These are phyloP conservation scores for Penicillium sumatraense DNA, from an alignment of 2,329 filamentous ascomycete genomes.

Conservation along the genomic window DNA sequence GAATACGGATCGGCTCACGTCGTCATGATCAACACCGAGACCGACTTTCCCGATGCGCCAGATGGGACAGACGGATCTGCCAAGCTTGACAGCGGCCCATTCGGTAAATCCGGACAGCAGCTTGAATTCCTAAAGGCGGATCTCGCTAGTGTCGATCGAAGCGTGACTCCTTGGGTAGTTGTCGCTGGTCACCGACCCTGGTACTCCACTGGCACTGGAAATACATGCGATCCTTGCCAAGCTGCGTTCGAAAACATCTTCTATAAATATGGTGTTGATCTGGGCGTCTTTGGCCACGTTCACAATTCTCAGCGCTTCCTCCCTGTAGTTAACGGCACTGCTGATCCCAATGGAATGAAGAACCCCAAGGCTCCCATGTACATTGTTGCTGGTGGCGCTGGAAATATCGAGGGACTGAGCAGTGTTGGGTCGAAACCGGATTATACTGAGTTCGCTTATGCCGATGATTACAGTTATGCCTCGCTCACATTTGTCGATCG, in stretches of 20 bases:
- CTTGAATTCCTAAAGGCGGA: conserved; percentile 60
- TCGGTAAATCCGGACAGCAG: conserved; percentile 56
- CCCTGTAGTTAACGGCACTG: conserved; percentile 37
- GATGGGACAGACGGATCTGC: conserved; percentile 49
- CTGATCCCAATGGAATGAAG: conserved; percentile 50
- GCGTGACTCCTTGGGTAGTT: conserved; percentile 59
- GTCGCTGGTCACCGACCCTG: conserved; percentile 53
- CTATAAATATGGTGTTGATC: conserved; percentile 62
- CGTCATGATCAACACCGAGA: conserved; percentile 62
- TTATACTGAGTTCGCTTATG: conserved; percentile 45
- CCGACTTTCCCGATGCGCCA: conserved; percentile 58
- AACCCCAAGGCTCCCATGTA: conserved; percentile 62
- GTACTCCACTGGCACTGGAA: conserved; percentile 48
- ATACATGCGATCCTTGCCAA: conserved; percentile 53
- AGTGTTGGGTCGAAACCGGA: conserved; percentile 47
- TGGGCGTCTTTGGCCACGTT: conserved; percentile 62
- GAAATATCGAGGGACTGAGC: conserved; percentile 60
- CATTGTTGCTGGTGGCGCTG: conserved; percentile 60
- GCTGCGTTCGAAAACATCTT: conserved; percentile 59
- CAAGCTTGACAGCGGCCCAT: conserved; percentile 54
- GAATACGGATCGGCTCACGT: conserved; percentile 63
- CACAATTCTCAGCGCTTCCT: conserved; percentile 62
- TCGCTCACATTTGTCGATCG: conserved; percentile 53
- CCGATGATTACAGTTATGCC: conserved; percentile 57
- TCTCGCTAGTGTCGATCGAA: conserved; percentile 60